phyloP scores from a whole-genome alignment of 208 protist genomes.

The Trypanosomatidae sp. region DNA sequence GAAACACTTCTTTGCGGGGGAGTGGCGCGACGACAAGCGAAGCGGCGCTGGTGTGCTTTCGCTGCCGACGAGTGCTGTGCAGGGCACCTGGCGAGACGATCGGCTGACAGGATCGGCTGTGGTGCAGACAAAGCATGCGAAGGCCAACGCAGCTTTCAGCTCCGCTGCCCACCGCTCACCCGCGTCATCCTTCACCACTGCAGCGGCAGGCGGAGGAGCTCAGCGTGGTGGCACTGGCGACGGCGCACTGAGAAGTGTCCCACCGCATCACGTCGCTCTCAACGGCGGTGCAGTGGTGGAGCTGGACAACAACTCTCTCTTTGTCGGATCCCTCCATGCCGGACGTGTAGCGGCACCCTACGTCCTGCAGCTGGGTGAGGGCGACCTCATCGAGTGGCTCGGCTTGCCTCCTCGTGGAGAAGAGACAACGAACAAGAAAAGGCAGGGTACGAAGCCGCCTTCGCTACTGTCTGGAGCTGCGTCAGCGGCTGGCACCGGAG shows the following conservation, averaged over 20 bases:
- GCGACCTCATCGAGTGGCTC: slow-evolving; percentile 65
- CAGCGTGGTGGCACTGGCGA: too few relatives aligned
- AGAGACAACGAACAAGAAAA: too few relatives aligned
- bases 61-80: slow-evolving; percentile 37
- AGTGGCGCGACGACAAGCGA: slow-evolving; percentile 51
- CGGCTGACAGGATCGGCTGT: slow-evolving; percentile 17
- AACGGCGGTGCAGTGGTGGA: slow-evolving; percentile 43
- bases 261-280: neutral
- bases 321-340: slow-evolving; percentile 34
- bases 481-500: slow-evolving; percentile 27
- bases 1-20: slow-evolving; percentile 39
- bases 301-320: slow-evolving; percentile 43
- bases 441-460: too few relatives aligned
- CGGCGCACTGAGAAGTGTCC: neutral
- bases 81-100: slow-evolving; percentile 59
- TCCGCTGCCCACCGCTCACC: neutral
- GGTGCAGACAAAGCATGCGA: slow-evolving; percentile 18
- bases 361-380: slow-evolving; percentile 37
- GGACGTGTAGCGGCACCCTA: slow-evolving; percentile 20
- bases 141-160: slow-evolving; percentile 10
- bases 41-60: slow-evolving; percentile 52
- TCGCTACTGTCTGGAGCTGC: neutral
- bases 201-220: too few relatives aligned
- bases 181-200: too few relatives aligned
- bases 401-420: neutral